Evolutionary conservation across 202 grass and related monocot species (phyloP), one percentile per base, ranked within the genome.

Genomic region (Tripidium arundinaceum): DNA sequence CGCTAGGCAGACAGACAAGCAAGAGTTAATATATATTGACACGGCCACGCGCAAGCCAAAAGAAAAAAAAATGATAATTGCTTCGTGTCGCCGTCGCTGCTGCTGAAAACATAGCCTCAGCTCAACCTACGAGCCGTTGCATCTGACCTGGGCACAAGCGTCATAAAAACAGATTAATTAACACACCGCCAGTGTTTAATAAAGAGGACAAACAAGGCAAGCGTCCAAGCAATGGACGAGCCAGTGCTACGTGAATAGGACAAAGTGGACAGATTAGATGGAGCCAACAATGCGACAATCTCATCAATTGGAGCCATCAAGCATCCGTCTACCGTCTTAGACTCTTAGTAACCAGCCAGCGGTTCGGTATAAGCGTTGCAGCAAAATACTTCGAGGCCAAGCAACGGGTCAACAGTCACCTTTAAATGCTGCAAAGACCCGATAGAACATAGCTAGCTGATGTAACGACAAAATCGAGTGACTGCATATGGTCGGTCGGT

Each of bases 401-500:
- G 12, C 19, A 6, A 24, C 45, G 3, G 0, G 18, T 19, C 45
- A 34, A 19, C 21, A 5, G 34, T 8, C 8, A 58, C 45, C 25
- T 73, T 36, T 9, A n/a, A 6, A 38, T 4, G 34, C 28, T 29
- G 0, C 37, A 11, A 28, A 29, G 8, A 37, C 15, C 21, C 24
- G 2, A 12, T 3, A n/a, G 0, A 21, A 39, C 2, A 54, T 1
- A 28, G 3, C 40, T n/a, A n/a, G n/a, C n/a, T n/a, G n/a, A n/a
- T n/a, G n/a, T n/a, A n/a, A n/a, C n/a, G n/a, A n/a, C n/a, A n/a
- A n/a, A n/a, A n/a, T 78, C 45, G 37, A 83, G 76, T 69, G 83
- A 86, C 83, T 83, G 38, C 73, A 83, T 55, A 79, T 86, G 82
- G 79, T 82, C 82, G 74, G 75, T 83, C 74, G 79, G 72, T 74